Evolutionary conservation across 2,329 filamentous ascomycete genomes (phyloP).

Genomic region (Penicillium nordicum): DNA sequence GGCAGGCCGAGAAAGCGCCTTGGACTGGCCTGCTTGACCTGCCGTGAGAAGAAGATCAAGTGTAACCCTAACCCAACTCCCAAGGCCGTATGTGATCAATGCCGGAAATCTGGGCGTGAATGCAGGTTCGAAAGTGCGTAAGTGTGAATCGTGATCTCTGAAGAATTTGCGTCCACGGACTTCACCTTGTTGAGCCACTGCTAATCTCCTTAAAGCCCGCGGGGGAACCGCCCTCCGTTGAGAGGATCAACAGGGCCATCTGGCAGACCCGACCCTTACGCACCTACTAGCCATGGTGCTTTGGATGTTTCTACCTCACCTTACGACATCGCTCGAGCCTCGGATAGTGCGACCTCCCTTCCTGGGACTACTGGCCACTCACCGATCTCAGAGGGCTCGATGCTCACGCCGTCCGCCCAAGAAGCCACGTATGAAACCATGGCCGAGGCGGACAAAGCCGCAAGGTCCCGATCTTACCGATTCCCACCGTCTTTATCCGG

Average conservation of each 20-base stretch:
- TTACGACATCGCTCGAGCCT: constrained; percentile 32
- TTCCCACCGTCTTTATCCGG: constrained; percentile 14
- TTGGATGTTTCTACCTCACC: constrained; percentile 24
- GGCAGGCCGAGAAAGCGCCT: constrained; percentile 88
- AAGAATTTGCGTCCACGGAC: not conserved
- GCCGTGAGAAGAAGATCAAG: constrained; percentile 96
- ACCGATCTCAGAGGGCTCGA: constrained; percentile 29
- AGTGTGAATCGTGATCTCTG: constrained; percentile 41
- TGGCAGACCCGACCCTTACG: constrained; percentile 22
- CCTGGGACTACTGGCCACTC: constrained; percentile 32
- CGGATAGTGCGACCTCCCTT: constrained; percentile 31
- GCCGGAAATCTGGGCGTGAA: constrained; percentile 80
- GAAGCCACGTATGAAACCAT: constrained; percentile 25
- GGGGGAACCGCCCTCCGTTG: constrained; percentile 31
- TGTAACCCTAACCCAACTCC: constrained; percentile 80
- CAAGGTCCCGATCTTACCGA: constrained; percentile 22
- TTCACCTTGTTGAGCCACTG: not conserved
- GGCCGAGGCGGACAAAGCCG: constrained; percentile 26
- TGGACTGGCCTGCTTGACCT: constrained; percentile 89
- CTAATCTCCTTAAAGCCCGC: constrained; percentile 27
- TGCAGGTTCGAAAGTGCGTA: constrained; percentile 86
- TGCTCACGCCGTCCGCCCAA: constrained; percentile 27
- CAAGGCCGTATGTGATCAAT: constrained; percentile 66
- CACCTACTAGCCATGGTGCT: constrained; percentile 15
- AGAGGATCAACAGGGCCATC: constrained; percentile 19